phyloP scores from a whole-genome alignment of 768 basidiomycete genomes.

The Coprinopsis cinerea region DNA sequence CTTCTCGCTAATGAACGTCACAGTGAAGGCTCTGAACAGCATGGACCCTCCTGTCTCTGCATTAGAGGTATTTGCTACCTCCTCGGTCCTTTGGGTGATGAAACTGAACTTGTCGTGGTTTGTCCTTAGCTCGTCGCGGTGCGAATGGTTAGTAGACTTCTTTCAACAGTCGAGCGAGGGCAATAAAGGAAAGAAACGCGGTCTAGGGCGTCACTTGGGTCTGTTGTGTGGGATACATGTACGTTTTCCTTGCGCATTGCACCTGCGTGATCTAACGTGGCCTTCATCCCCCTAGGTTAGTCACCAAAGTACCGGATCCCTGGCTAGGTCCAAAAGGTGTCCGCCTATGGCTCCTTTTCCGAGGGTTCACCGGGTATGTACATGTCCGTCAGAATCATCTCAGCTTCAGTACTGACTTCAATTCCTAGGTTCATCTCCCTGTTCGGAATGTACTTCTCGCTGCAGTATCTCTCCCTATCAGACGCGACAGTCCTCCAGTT shows the following conservation, averaged over 20 bases:
- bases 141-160: conserved; percentile 12
- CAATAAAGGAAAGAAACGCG: neutral
- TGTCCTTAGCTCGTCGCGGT: conserved; percentile 11
- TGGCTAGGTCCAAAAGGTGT: conserved; percentile 67
- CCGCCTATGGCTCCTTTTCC: conserved; percentile 22
- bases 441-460: conserved; percentile 59
- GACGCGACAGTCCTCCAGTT: conserved; percentile 77
- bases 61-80: conserved; percentile 16
- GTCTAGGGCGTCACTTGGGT: conserved; percentile 5
- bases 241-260: neutral
- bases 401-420: neutral
- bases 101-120: too few relatives aligned
- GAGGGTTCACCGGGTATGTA: neutral
- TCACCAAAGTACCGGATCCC: conserved; percentile 45
- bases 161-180: neutral
- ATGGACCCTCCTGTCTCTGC: conserved; percentile 19
- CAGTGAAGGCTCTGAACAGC: conserved; percentile 18
- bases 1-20: conserved; percentile 17
- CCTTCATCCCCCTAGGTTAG: conserved; percentile 8
- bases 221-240: conserved; percentile 12
- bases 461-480: conserved; percentile 69
- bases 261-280: neutral
- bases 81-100: neutral
- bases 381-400: neutral
- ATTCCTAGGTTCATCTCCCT: conserved; percentile 60